Conservation (phyloP, 2,329 filamentous ascomycete species). For the Hypoxylon sp. region DNA sequence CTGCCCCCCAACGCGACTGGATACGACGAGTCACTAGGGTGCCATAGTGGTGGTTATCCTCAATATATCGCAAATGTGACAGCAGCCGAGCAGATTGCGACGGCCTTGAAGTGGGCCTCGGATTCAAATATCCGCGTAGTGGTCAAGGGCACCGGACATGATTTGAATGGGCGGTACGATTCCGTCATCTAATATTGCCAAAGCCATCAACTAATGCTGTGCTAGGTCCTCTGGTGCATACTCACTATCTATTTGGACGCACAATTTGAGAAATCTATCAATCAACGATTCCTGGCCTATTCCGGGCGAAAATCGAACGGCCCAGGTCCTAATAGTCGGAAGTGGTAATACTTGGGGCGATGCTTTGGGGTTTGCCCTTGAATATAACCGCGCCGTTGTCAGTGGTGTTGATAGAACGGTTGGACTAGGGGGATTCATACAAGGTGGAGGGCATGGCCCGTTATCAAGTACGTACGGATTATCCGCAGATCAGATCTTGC, state of each 20-base stretch:
- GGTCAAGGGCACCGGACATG: conserved; percentile 1
- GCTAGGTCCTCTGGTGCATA: background rate
- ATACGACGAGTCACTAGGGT: background rate
- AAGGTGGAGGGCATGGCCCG: conserved; percentile 3
- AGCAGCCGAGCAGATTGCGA: background rate
- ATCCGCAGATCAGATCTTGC: conserved; percentile 62
- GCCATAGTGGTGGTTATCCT: background rate
- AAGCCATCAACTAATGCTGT: background rate
- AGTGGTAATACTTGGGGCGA: conserved; percentile 12
- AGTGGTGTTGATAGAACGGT: conserved; percentile 5
- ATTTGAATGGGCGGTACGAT: background rate
- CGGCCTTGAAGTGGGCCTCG: background rate
- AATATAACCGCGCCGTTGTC: background rate
- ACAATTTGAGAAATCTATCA: background rate
- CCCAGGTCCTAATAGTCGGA: background rate
- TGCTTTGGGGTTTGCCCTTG: background rate
- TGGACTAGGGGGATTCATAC: background rate
- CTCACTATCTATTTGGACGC: conserved; percentile 4
- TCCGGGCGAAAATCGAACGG: background rate
- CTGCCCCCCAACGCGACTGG: background rate
- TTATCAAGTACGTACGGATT: conserved; percentile 18
- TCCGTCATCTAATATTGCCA: too few species aligned
- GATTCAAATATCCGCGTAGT: background rate
- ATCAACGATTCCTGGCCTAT: background rate
- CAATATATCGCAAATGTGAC: background rate